phyloP scores from a whole-genome alignment of 2,329 filamentous ascomycete species.

The Sporothrix protearum region DNA sequence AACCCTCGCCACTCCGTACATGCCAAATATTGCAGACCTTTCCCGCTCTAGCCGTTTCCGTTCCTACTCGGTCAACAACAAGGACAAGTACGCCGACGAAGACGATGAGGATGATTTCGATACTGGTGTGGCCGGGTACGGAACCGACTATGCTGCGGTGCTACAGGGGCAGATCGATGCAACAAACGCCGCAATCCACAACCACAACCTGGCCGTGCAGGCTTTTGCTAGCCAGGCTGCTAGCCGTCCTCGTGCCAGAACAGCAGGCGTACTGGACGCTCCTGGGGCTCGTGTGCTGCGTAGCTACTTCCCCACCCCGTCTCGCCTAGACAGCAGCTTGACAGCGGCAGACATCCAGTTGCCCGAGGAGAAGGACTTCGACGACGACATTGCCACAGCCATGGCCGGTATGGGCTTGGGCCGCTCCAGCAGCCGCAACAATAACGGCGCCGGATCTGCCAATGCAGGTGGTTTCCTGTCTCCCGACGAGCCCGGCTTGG shows the following conservation, averaged over 20 bases:
- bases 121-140: conserved; percentile 47
- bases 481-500: conserved; percentile 73
- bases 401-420: conserved; percentile 76
- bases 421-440: conserved; percentile 61
- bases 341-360: conserved; percentile 71
- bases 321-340: conserved; percentile 71
- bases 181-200: conserved; percentile 70
- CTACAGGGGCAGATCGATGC: conserved; percentile 61
- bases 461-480: conserved; percentile 58
- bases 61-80: conserved; percentile 97
- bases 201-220: conserved; percentile 90
- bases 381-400: conserved; percentile 69
- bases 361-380: conserved; percentile 72
- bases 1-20: conserved; percentile 69
- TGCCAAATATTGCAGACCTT: conserved; percentile 71
- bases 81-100: conserved; percentile 91
- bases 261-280: conserved; percentile 85
- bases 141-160: conserved; percentile 58
- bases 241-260: conserved; percentile 82
- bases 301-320: conserved; percentile 69
- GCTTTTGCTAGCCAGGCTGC: conserved; percentile 82
- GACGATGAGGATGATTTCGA: conserved; percentile 80
- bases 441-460: conserved; percentile 34
- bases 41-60: conserved; percentile 84
- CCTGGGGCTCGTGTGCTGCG: conserved; percentile 63